Conservation (phyloP, 2,329 filamentous ascomycete species). For the Helotiales sp. region DNA sequence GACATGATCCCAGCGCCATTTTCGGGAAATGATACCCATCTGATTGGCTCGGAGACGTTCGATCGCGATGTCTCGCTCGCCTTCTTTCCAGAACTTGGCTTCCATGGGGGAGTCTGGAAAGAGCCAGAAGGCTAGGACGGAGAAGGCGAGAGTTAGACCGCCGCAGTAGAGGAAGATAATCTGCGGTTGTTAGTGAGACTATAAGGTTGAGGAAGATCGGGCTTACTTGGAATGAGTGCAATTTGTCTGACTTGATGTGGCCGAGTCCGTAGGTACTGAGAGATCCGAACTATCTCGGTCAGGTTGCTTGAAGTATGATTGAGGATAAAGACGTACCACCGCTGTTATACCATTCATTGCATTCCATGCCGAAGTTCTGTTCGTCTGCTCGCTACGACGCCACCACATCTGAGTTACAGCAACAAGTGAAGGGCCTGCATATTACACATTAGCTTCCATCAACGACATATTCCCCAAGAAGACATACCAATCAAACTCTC, state of each 20-base stretch:
- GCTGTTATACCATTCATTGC: slow-evolving; percentile 63
- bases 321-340: slow-evolving; percentile 35
- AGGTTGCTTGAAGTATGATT: neutral
- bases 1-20: slow-evolving; percentile 57
- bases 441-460: neutral
- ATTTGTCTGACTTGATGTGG: slow-evolving; percentile 53
- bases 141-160: slow-evolving; percentile 53
- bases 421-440: slow-evolving; percentile 57
- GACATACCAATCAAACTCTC: slow-evolving; percentile 13
- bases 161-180: slow-evolving; percentile 61
- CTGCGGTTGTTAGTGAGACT: neutral
- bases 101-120: slow-evolving; percentile 33
- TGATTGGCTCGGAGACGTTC: slow-evolving; percentile 59
- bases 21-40: slow-evolving; percentile 56
- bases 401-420: slow-evolving; percentile 67
- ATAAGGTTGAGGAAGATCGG: neutral
- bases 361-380: slow-evolving; percentile 62
- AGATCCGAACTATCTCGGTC: neutral
- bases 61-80: slow-evolving; percentile 57
- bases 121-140: slow-evolving; percentile 48
- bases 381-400: slow-evolving; percentile 61
- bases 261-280: slow-evolving; percentile 58
- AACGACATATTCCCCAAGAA: slow-evolving; percentile 40
- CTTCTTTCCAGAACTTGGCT: slow-evolving; percentile 52
- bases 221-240: slow-evolving; percentile 43